Evolutionary conservation across 2,329 filamentous ascomycete genomes (phyloP).

Genomic region (Monilinia vaccinii-corymbosi): DNA sequence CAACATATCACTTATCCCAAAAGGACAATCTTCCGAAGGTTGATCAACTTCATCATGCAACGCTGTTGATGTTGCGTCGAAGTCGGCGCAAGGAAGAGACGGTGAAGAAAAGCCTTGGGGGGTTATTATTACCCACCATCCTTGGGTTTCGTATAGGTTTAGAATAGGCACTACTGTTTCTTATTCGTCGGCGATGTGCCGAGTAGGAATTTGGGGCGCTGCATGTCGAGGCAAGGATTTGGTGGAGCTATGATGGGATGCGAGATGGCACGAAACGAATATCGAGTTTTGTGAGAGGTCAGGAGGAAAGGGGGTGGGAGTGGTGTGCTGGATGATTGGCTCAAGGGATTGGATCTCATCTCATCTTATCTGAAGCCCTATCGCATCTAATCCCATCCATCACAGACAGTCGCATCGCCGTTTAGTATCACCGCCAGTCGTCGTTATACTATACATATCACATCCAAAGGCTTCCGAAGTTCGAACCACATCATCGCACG

Average conservation of each 20-base stretch:
- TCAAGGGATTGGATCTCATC: neutral
- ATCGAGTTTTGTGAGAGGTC: neutral
- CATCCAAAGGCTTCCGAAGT: neutral
- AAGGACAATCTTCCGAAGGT: neutral
- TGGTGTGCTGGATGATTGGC: neutral
- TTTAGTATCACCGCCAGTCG: neutral
- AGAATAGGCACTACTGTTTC: neutral
- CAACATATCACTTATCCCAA: neutral
- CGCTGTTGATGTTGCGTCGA: neutral
- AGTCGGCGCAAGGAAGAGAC: neutral
- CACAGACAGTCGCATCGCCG: neutral
- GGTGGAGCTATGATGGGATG: neutral
- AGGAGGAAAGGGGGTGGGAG: neutral
- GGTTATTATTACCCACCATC: neutral
- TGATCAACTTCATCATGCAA: too few species aligned
- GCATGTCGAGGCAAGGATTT: too few species aligned
- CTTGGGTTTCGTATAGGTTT: neutral
- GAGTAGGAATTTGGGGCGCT: neutral
- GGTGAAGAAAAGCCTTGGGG: neutral
- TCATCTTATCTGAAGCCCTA: conserved; percentile 2
- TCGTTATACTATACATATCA: neutral
- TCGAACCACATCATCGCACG: neutral
- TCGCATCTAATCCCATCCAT: neutral
- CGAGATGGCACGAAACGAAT: neutral
- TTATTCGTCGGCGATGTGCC: neutral